These are phyloP conservation scores for Penicillium freii DNA, from an alignment of 2,329 filamentous ascomycete species.

Conservation along the genomic window DNA sequence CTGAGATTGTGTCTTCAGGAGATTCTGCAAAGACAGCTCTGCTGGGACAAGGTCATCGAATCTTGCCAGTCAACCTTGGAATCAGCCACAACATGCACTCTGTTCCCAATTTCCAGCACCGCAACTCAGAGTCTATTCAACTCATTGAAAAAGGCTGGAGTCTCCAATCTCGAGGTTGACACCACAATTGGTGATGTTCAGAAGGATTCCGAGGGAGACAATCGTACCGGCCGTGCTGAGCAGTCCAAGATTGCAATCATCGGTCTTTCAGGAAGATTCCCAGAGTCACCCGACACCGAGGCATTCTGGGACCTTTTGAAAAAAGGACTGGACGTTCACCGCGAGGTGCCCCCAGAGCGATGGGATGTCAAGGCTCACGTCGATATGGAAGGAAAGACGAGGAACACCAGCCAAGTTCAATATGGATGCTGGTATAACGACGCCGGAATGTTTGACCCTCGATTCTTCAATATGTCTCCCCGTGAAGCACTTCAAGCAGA, in stretches of 20 bases:
- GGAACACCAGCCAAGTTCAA: conserved; percentile 74
- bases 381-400: conserved; percentile 68
- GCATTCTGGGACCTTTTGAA: conserved; percentile 73
- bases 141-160: conserved; percentile 30
- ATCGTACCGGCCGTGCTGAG: conserved; percentile 33
- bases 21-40: conserved; percentile 39
- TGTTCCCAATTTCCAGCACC: conserved; percentile 34
- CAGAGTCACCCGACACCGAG: conserved; percentile 68
- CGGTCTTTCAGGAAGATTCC: conserved; percentile 76
- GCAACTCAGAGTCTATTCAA: conserved; percentile 35
- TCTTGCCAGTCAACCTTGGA: conserved; percentile 29
- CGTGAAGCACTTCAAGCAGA: conserved; percentile 77
- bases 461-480: conserved; percentile 85
- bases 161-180: conserved; percentile 29
- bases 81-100: conserved; percentile 18
- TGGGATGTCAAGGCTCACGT: conserved; percentile 70
- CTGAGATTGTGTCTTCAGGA: conserved; percentile 37
- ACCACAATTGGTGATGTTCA: conserved; percentile 27
- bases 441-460: conserved; percentile 74
- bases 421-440: conserved; percentile 75
- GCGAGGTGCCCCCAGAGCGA: conserved; percentile 61
- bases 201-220: conserved; percentile 20
- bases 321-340: conserved; percentile 71
- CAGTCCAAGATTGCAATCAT: conserved; percentile 76
- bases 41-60: conserved; percentile 44